phyloP scores from a whole-genome alignment of 2,329 filamentous ascomycete species.

The Penicillium sp. region DNA sequence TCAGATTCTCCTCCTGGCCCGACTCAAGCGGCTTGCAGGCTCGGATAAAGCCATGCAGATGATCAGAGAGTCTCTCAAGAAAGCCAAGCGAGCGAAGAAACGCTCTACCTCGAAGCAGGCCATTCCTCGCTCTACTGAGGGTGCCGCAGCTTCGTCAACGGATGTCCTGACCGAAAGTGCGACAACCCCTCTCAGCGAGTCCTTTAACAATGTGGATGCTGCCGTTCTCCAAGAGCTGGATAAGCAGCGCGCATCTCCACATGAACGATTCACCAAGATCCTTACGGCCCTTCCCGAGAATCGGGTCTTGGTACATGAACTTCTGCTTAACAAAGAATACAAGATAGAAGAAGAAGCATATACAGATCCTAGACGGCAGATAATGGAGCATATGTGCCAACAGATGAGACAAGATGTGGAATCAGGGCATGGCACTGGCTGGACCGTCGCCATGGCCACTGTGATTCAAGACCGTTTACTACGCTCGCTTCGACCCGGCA shows the following conservation, averaged over 20 bases:
- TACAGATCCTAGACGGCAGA: slow-evolving; percentile 56
- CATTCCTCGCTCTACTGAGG: slow-evolving; percentile 59
- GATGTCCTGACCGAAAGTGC: slow-evolving; percentile 44
- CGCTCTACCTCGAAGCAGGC: slow-evolving; percentile 58
- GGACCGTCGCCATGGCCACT: slow-evolving; percentile 69
- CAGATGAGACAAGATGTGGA: slow-evolving; percentile 63
- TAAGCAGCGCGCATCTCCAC: slow-evolving; percentile 40
- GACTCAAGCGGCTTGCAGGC: slow-evolving; percentile 65
- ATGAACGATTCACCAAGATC: slow-evolving; percentile 53
- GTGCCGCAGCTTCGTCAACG: slow-evolving; percentile 35
- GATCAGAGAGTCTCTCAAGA: slow-evolving; percentile 63
- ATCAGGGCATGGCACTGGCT: slow-evolving; percentile 58
- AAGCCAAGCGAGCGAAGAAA: slow-evolving; percentile 58
- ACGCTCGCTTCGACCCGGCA: slow-evolving; percentile 61
- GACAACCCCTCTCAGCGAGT: slow-evolving; percentile 46
- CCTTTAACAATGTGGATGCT: slow-evolving; percentile 43
- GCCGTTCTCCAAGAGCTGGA: slow-evolving; percentile 41
- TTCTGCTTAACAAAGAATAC: slow-evolving; percentile 66
- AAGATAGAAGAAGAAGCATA: slow-evolving; percentile 58
- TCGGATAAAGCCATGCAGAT: slow-evolving; percentile 62
- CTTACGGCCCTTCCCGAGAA: slow-evolving; percentile 66
- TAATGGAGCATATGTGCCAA: slow-evolving; percentile 63
- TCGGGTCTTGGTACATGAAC: slow-evolving; percentile 64
- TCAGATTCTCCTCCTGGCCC: slow-evolving; percentile 64
- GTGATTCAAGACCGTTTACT: slow-evolving; percentile 65